A percentile compares a stretch with the other conserved stretches of the same genome.
Conservation (phyloP, 805 yeast species). For the Wickerhamomyces rabaulensis region DNA sequence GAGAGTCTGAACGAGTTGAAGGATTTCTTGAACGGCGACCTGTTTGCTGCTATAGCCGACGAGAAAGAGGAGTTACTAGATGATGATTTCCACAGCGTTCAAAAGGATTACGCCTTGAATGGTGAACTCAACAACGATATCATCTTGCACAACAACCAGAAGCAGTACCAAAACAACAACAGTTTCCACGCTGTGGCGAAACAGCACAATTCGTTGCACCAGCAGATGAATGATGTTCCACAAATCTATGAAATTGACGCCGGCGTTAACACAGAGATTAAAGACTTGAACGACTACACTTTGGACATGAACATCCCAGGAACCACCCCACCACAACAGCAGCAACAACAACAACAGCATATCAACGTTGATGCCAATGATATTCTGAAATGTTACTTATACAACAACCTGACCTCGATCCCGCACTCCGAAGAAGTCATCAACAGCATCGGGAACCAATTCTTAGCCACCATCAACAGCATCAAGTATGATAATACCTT, state of each 20-base stretch:
- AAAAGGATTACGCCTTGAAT: background rate
- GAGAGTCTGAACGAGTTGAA: slow-evolving; percentile 3
- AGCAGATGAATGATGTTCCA: background rate
- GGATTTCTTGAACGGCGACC: slow-evolving; percentile 2
- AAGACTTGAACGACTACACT: background rate
- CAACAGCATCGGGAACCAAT: slow-evolving; percentile 8
- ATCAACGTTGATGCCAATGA: slow-evolving; percentile 2
- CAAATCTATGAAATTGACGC: background rate
- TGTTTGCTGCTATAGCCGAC: slow-evolving; percentile 1
- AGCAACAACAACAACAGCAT: slow-evolving; percentile 3
- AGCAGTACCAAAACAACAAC: background rate
- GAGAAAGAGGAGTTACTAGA: background rate
- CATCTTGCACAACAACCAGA: background rate
- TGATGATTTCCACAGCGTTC: slow-evolving; percentile 1
- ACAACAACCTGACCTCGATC: slow-evolving; percentile 8
- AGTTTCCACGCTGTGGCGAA: background rate
- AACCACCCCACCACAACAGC: background rate
- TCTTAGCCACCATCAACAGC: slow-evolving; percentile 7
- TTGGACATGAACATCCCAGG: slow-evolving; percentile 1
- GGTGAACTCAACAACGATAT: background rate
- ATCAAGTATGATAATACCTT: background rate
- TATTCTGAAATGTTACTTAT: slow-evolving; percentile 6
- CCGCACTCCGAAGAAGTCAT: slow-evolving; percentile 7
- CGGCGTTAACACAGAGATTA: background rate
- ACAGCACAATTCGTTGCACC: background rate